These are phyloP conservation scores for Keqinozyma sinolaborantium DNA, from an alignment of 1,139 yeast species.

Conservation along the genomic window DNA sequence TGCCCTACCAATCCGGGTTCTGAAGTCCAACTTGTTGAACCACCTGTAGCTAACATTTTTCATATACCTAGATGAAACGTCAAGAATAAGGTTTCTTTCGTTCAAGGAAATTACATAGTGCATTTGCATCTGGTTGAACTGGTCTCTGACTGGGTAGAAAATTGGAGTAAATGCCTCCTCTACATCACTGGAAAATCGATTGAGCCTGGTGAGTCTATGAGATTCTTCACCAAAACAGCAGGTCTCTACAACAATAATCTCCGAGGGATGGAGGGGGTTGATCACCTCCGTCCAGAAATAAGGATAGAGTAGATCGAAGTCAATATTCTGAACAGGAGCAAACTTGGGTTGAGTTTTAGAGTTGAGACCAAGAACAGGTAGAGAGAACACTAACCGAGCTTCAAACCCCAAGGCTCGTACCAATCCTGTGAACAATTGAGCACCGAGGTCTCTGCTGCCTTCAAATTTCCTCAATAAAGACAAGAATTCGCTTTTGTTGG, in stretches of 20 bases:
- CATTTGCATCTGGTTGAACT: slow-evolving; percentile 32
- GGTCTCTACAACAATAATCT: slow-evolving; percentile 27
- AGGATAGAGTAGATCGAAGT: slow-evolving; percentile 35
- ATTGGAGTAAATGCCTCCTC: slow-evolving; percentile 12
- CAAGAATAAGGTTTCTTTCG: slow-evolving; percentile 17
- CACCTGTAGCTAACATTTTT: slow-evolving; percentile 28
- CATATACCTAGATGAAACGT: slow-evolving; percentile 36
- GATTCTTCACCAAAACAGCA: slow-evolving; percentile 30
- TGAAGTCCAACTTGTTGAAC: slow-evolving; percentile 27
- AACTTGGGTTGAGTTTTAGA: slow-evolving; percentile 22
- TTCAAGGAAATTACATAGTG: slow-evolving; percentile 27
- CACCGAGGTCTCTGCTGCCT: slow-evolving; percentile 37
- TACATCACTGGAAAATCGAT: slow-evolving; percentile 11
- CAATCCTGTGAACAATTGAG: slow-evolving; percentile 32
- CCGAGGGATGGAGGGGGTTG: slow-evolving; percentile 26
- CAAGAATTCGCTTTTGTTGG: slow-evolving; percentile 11
- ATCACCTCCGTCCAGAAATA: slow-evolving; percentile 40
- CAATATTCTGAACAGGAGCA: slow-evolving; percentile 24
- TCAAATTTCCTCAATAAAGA: slow-evolving; percentile 20
- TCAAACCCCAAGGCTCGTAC: slow-evolving; percentile 31
- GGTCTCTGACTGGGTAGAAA: slow-evolving; percentile 22
- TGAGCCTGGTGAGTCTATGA: slow-evolving; percentile 21
- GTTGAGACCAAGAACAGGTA: slow-evolving; percentile 24
- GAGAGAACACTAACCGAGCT: slow-evolving; percentile 29
- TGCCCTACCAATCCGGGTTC: slow-evolving; percentile 28